Evolutionary conservation across 2,329 filamentous ascomycete species (phyloP).

Genomic region (Zelopaecilomyces penicillatus): DNA sequence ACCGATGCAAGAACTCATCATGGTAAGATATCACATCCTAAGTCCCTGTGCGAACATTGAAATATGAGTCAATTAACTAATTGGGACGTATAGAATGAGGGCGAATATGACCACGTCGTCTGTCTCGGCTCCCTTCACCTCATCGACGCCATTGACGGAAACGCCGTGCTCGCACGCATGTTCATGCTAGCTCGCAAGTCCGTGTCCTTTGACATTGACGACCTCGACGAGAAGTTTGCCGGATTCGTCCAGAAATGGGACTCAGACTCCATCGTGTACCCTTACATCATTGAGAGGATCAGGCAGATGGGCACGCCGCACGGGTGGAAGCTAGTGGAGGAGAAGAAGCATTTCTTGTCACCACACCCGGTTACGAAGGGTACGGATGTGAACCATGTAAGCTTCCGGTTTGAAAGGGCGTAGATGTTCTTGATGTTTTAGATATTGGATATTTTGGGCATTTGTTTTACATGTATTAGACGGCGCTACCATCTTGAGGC

Average conservation of each 20-base stretch:
- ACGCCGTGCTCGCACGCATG: slow-evolving; percentile 1
- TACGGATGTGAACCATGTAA: background rate
- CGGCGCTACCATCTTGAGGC: too few species aligned
- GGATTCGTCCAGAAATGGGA: background rate
- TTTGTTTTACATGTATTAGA: too few species aligned
- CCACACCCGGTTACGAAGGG: background rate
- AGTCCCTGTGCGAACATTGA: too few species aligned
- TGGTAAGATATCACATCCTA: too few species aligned
- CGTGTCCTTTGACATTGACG: slow-evolving; percentile 2
- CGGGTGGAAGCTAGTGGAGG: background rate
- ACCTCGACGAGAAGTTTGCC: background rate
- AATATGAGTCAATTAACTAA: too few species aligned
- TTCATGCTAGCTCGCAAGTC: slow-evolving; percentile 3
- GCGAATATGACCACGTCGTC: slow-evolving; percentile 22
- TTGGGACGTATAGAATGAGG: background rate
- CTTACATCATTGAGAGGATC: background rate
- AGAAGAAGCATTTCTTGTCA: slow-evolving; percentile 1
- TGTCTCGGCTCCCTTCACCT: slow-evolving; percentile 1
- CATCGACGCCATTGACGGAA: background rate
- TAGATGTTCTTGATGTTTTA: too few species aligned
- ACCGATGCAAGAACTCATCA: too few species aligned
- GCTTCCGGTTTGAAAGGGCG: background rate
- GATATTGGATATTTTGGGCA: too few species aligned
- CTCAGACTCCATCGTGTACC: background rate
- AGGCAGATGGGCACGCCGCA: background rate